These are phyloP conservation scores for Chlorella ohadii DNA, from an alignment of 139 green algal species.

Conservation along the genomic window DNA sequence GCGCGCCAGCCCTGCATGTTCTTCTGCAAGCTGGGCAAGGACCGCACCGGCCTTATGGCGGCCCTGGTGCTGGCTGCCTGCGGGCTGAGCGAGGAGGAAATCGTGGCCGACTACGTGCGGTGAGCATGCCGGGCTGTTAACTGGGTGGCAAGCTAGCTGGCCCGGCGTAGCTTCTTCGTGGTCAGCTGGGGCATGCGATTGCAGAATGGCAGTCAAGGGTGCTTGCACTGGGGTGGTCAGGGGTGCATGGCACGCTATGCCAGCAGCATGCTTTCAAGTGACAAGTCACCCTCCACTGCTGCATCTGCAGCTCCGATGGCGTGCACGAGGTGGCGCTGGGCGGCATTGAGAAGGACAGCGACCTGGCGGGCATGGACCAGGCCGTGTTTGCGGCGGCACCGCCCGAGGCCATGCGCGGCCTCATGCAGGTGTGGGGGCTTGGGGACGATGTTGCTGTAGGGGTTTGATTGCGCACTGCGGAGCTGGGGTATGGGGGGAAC, in stretches of 20 bases:
- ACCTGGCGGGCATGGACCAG: constrained; percentile 40
- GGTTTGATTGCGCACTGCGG: too few relatives aligned
- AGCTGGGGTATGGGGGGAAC: neutral
- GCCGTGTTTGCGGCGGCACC: constrained; percentile 42
- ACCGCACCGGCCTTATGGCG: constrained; percentile 76
- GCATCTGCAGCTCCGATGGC: constrained; percentile 27
- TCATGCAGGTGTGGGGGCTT: constrained; percentile 20
- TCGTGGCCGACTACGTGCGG: constrained; percentile 66
- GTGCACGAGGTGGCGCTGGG: constrained; percentile 51
- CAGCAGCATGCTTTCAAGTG: too few relatives aligned
- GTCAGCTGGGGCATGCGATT: too few relatives aligned
- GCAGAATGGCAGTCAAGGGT: too few relatives aligned
- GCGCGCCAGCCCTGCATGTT: constrained; percentile 58
- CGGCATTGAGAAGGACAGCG: constrained; percentile 46
- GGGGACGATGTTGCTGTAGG: too few relatives aligned
- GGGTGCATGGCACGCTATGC: too few relatives aligned
- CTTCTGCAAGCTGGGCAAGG: constrained; percentile 83
- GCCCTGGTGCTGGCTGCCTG: constrained; percentile 66
- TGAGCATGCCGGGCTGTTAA: neutral
- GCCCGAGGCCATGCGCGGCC: constrained; percentile 30
- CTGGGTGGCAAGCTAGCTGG: too few relatives aligned
- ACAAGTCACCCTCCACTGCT: neutral
- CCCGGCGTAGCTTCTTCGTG: too few relatives aligned
- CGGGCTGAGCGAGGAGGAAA: constrained; percentile 56
- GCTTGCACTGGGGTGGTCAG: too few relatives aligned